A percentile compares a stretch with the other conserved stretches of the same genome.
Evolutionary conservation across 805 yeast species (phyloP).

Genomic region (Blastobotrys robertii): DNA sequence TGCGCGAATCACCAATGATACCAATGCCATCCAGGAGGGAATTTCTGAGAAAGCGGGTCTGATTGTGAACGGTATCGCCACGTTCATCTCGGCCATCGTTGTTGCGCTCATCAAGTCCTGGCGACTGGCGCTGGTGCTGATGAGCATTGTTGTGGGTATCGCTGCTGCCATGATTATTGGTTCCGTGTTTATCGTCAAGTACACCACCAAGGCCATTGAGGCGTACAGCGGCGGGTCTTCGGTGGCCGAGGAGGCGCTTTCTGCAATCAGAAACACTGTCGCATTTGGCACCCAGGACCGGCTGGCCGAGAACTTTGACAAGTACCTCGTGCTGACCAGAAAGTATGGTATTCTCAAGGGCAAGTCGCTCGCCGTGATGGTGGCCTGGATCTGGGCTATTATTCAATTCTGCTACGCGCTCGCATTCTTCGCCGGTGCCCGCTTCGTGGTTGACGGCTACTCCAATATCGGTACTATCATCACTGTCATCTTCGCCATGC

Average conservation of each 20-base stretch:
- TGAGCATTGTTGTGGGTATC: constrained; percentile 27
- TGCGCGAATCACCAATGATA: constrained; percentile 33
- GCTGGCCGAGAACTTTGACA: constrained; percentile 25
- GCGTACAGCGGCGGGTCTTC: constrained; percentile 27
- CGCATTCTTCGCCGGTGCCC: constrained; percentile 36
- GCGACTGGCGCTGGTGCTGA: constrained; percentile 28
- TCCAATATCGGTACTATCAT: constrained; percentile 27
- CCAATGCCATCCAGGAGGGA: constrained; percentile 33
- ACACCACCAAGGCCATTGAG: constrained; percentile 15
- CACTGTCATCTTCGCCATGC: constrained; percentile 31
- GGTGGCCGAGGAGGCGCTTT: constrained; percentile 34
- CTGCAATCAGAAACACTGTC: constrained; percentile 33
- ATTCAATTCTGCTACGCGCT: constrained; percentile 31
- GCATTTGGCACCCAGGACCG: constrained; percentile 34
- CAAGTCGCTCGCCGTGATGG: constrained; percentile 25
- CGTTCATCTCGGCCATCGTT: constrained; percentile 31
- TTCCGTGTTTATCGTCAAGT: constrained; percentile 24
- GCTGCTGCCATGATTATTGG: constrained; percentile 23
- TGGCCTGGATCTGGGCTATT: constrained; percentile 30
- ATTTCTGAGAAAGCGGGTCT: constrained; percentile 34
- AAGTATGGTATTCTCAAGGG: constrained; percentile 21
- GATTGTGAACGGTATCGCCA: constrained; percentile 30
- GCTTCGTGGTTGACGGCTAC: constrained; percentile 27
- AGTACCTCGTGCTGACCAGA: constrained; percentile 20
- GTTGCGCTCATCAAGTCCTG: constrained; percentile 30